Conservation (phyloP, 768 basidiomycete species). For the Russula olivacea region DNA sequence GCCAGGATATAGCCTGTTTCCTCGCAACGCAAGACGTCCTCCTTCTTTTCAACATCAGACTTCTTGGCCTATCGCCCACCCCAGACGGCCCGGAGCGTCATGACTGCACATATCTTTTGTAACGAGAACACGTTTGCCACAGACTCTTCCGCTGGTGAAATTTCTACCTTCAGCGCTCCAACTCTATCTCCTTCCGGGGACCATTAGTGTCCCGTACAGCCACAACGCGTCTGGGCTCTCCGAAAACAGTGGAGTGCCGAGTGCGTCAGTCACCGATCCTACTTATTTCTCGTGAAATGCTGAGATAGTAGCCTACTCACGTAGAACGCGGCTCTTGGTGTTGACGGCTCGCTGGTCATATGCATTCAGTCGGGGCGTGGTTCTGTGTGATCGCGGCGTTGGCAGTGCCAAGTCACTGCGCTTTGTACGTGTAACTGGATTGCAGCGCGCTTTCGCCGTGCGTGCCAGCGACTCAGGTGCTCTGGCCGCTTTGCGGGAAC, state of each 20-base stretch:
- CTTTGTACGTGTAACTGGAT: constrained; percentile 70
- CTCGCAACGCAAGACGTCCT: constrained; percentile 76
- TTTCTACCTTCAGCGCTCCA: constrained; percentile 64
- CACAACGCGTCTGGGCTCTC: constrained; percentile 88
- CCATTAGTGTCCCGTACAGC: constrained; percentile 49
- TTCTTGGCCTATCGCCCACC: constrained; percentile 70
- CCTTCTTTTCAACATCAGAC: constrained; percentile 57
- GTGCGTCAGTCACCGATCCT: constrained; percentile 40
- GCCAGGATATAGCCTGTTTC: constrained; percentile 79
- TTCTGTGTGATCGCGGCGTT: constrained; percentile 67
- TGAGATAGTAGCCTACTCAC: constrained; percentile 1
- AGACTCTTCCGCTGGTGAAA: constrained; percentile 80
- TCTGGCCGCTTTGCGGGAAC: constrained; percentile 77
- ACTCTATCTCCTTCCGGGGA: constrained; percentile 28
- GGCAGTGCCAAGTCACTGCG: constrained; percentile 50
- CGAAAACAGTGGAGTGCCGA: constrained; percentile 83
- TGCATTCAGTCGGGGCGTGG: constrained; percentile 96
- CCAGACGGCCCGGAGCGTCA: constrained; percentile 60
- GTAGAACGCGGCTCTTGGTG: constrained; percentile 82
- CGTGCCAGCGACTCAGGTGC: constrained; percentile 80
- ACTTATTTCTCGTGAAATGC: neutral
- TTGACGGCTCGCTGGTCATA: constrained; percentile 83
- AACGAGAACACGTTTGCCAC: constrained; percentile 81
- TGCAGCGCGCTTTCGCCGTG: constrained; percentile 78
- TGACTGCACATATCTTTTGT: constrained; percentile 71